phyloP scores from a whole-genome alignment of 176 grass and related monocot genomes.

The Oryza meridionalis region DNA sequence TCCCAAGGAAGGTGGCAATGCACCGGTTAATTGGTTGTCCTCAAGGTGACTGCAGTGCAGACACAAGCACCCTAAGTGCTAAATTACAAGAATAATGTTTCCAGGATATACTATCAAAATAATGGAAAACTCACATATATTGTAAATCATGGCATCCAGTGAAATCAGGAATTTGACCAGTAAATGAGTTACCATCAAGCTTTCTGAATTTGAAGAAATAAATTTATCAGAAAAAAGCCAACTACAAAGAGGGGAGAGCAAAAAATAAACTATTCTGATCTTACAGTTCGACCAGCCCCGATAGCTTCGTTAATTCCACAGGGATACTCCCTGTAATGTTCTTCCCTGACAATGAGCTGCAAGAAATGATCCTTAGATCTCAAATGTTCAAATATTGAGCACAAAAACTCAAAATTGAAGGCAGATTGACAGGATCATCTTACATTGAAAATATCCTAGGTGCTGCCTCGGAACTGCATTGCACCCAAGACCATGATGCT shows the following conservation, averaged over 20 bases:
- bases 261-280: slow-evolving; percentile 47
- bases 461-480: slow-evolving; percentile 72
- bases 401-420: slow-evolving; percentile 26
- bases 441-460: slow-evolving; percentile 80
- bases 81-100: slow-evolving; percentile 26
- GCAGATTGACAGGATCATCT: slow-evolving; percentile 12
- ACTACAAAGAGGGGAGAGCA: neutral
- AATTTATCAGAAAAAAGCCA: slow-evolving; percentile 25
- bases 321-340: slow-evolving; percentile 89
- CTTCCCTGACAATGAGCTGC: slow-evolving; percentile 62
- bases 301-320: slow-evolving; percentile 69
- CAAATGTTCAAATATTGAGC: slow-evolving; percentile 26
- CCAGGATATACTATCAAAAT: slow-evolving; percentile 16
- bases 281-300: slow-evolving; percentile 83
- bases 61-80: slow-evolving; percentile 16
- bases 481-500: slow-evolving; percentile 89
- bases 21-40: slow-evolving; percentile 81
- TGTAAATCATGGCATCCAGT: slow-evolving; percentile 70
- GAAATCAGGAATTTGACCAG: slow-evolving; percentile 86
- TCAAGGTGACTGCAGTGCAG: slow-evolving; percentile 75
- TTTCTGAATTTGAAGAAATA: slow-evolving; percentile 50
- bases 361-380: slow-evolving; percentile 27
- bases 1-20: slow-evolving; percentile 69
- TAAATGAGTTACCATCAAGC: slow-evolving; percentile 78
- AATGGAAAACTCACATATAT: slow-evolving; percentile 67